Conservation (phyloP, 2,329 filamentous ascomycete species). For the Apiospora aurea region DNA sequence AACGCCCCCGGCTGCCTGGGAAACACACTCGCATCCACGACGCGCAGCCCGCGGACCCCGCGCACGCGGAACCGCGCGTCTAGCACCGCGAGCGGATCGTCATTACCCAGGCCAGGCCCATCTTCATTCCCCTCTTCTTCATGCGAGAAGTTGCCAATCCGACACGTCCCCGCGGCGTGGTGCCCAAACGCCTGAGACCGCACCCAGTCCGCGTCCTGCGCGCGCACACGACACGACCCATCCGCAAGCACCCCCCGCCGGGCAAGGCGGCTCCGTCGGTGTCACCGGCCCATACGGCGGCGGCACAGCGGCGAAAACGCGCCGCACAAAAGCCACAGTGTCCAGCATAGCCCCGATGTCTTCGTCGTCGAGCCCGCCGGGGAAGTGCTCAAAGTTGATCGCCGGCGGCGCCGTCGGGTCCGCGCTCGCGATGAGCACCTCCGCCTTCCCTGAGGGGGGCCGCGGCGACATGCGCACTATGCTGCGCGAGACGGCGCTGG, state of each 20-base stretch:
- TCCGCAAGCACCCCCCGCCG: background rate
- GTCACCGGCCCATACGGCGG: background rate
- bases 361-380: background rate
- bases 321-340: slow-evolving; percentile 4
- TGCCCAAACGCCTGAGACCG: slow-evolving; percentile 11
- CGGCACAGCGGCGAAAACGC: background rate
- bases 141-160: background rate
- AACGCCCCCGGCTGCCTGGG: slow-evolving; percentile 15
- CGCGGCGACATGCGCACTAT: slow-evolving; percentile 48
- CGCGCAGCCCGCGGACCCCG: slow-evolving; percentile 6
- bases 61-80: slow-evolving; percentile 17
- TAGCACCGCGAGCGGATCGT: slow-evolving; percentile 2
- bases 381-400: slow-evolving; percentile 7
- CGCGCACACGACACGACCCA: slow-evolving; percentile 2
- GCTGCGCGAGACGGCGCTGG: slow-evolving; percentile 41
- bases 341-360: slow-evolving; percentile 18
- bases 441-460: slow-evolving; percentile 55
- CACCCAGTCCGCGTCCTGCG: background rate
- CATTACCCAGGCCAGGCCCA: background rate
- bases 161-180: slow-evolving; percentile 12
- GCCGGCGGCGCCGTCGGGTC: slow-evolving; percentile 17
- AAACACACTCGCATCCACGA: slow-evolving; percentile 18
- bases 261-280: background rate
- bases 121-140: background rate
- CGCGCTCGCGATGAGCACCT: slow-evolving; percentile 43